A percentile compares a stretch with the other conserved stretches of the same genome.
phyloP scores from a whole-genome alignment of 73 alveolate genomes.

The Paraurostyla sp. region DNA sequence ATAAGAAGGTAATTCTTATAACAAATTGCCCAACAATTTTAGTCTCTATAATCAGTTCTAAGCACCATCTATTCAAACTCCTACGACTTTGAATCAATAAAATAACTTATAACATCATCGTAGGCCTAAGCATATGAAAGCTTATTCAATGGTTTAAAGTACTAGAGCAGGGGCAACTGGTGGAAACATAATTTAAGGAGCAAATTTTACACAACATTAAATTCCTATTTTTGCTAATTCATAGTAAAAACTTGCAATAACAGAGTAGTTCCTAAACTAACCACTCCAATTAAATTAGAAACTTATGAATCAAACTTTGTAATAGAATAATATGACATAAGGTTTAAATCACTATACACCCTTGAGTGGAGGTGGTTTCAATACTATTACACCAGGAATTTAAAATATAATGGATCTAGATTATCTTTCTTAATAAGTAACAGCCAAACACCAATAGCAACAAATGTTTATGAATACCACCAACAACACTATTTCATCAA shows the following conservation, averaged over 20 bases:
- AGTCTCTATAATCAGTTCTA: not conserved
- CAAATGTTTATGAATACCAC: too few relatives aligned
- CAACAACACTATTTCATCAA: too few relatives aligned
- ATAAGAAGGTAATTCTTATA: constrained; percentile 6
- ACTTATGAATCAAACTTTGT: not conserved
- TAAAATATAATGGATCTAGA: too few relatives aligned
- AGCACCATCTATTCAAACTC: constrained; percentile 15
- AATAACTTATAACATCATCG: too few relatives aligned
- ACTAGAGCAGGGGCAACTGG: constrained; percentile 31
- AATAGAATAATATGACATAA: constrained; percentile 1
- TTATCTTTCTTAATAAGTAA: too few relatives aligned
- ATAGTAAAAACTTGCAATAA: not conserved
- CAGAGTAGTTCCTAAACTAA: constrained; percentile 12
- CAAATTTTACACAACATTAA: too few relatives aligned
- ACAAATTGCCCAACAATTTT: not conserved
- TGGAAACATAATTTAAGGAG: too few relatives aligned
- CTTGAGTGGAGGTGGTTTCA: too few relatives aligned
- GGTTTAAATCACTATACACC: too few relatives aligned
- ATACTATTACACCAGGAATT: constrained; percentile 37
- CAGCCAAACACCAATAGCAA: too few relatives aligned
- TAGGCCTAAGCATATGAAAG: constrained; percentile 21
- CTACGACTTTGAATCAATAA: not conserved
- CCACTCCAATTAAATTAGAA: constrained; percentile 12
- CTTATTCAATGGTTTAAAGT: constrained; percentile 18
- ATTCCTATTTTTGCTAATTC: not conserved